These are phyloP conservation scores for Prunus salicina DNA, from an alignment of 306 rosid genomes.

Conservation along the genomic window DNA sequence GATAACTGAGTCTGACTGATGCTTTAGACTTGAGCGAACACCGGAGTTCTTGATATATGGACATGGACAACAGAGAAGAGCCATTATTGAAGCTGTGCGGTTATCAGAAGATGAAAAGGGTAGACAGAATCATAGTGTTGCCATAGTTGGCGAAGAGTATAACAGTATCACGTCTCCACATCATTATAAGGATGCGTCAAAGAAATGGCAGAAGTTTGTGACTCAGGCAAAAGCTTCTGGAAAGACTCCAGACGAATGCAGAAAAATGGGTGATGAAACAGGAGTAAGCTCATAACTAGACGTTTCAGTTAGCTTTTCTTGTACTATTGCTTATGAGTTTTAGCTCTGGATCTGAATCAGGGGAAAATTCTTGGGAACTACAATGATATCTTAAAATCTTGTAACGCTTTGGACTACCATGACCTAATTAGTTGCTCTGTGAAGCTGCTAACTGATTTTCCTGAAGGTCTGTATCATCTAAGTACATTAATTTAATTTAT, in stretches of 20 bases:
- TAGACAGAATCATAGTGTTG: constrained; percentile 33
- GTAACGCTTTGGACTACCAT: constrained; percentile 94
- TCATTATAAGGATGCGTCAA: constrained; percentile 71
- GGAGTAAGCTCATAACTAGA: constrained; percentile 62
- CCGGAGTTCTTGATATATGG: constrained; percentile 89
- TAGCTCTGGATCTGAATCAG: constrained; percentile 46
- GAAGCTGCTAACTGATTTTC: constrained; percentile 76
- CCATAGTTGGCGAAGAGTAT: constrained; percentile 44
- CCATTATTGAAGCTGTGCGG: constrained; percentile 80
- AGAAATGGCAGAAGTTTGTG: constrained; percentile 91
- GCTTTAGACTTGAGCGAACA: constrained; percentile 76
- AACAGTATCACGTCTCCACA: constrained; percentile 40
- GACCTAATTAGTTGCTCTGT: constrained; percentile 88
- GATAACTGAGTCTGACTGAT: constrained; percentile 2
- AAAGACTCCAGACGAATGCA: constrained; percentile 55
- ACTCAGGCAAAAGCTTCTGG: constrained; percentile 96
- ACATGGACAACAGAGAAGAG: constrained; percentile 87
- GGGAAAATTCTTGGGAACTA: constrained; percentile 76
- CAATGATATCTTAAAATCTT: constrained; percentile 68
- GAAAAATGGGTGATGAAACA: constrained; percentile 63
- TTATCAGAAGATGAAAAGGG: constrained; percentile 51
- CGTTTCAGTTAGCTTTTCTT: constrained; percentile 17
- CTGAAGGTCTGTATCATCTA: constrained; percentile 61
- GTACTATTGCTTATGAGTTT: constrained; percentile 29
- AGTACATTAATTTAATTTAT: constrained; percentile 5